phyloP scores from a whole-genome alignment of 257 asterid genomes.

The Ophiorrhiza pumila region DNA sequence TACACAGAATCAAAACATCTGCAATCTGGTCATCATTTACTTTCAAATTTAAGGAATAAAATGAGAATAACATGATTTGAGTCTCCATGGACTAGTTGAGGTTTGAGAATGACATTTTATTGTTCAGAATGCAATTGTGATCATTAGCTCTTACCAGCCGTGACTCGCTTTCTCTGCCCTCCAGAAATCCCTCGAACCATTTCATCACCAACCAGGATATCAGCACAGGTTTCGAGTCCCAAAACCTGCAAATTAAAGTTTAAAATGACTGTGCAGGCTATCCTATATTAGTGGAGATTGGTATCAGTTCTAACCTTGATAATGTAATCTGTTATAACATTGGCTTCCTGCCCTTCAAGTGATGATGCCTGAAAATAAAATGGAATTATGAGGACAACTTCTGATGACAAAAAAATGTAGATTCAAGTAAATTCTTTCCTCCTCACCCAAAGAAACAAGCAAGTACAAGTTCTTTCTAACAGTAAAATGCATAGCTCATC shows the following conservation, averaged over 20 bases:
- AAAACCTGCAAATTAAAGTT: constrained; percentile 13
- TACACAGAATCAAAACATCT: too few relatives aligned
- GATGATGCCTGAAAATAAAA: constrained; percentile 57
- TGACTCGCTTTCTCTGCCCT: constrained; percentile 85
- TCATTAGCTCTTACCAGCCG: constrained; percentile 49
- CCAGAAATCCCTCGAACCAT: constrained; percentile 94
- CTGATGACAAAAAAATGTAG: background rate
- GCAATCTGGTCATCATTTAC: background rate
- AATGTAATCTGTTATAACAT: constrained; percentile 69
- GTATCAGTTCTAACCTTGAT: constrained; percentile 47
- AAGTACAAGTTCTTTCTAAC: too few relatives aligned
- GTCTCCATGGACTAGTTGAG: too few relatives aligned
- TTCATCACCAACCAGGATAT: constrained; percentile 87
- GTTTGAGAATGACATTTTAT: too few relatives aligned
- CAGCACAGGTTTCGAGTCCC: constrained; percentile 57
- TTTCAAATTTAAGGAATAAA: background rate
- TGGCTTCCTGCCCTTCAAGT: constrained; percentile 76
- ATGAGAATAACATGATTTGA: background rate
- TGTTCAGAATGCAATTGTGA: background rate
- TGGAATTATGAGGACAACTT: background rate
- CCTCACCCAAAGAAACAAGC: too few relatives aligned
- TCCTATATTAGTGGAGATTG: background rate
- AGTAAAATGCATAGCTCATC: too few relatives aligned
- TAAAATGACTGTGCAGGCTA: background rate
- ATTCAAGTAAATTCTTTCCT: background rate